Evolutionary conservation across 2,329 filamentous ascomycete genomes (phyloP), one percentile per base, ranked within the genome.

Genomic region (Fusarium incarnatum): DNA sequence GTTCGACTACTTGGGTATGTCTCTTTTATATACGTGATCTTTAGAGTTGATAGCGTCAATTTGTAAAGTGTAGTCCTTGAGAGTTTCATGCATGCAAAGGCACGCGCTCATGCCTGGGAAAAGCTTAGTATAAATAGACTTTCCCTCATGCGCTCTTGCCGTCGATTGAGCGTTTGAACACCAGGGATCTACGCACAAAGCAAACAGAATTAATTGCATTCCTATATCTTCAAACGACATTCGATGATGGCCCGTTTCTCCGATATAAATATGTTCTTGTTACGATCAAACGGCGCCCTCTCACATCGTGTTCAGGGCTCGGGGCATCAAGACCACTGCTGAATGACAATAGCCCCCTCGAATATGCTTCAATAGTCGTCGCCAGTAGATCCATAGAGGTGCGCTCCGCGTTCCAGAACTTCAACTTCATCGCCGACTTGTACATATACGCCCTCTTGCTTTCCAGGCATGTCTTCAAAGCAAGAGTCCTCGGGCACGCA

Each of bases 381-480:
- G 0, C 59, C 75, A 5, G 76, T 77, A 0, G 74, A 73, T 6
- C 76, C 76, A 44, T 70, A 77, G 2, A 76, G 37, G 53, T 77
- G 76, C 1, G 45, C 6, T 0, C 76, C 76, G n/a, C 68, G 65
- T n/a, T 77, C 74, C 2, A 77, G 44, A 8, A 77, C 73, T 23
- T 77, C 73, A 27, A 77, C 67, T 44, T 76, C 73, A 13, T 77
- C 76, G 1, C 74, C 76, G 2, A 77, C 75, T 10, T 69, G 42
- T 13, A 77, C 60, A 18, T 68, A 69, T 6, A 76, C 12, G 0
- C 53, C 52, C 3, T 13, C 49, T 4, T 32, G n/a, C n/a, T 52
- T 54, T 3, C 45, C 44, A 7, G 18, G 16, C 27, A 66, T 71
- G 11, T 71, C 60, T 0, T 49, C 40, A 12, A 76, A 13, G 8